Percentiles rank a stretch among this genome's conserved stretches.
These are phyloP conservation scores for Phytophthora nicotianae DNA, from an alignment of 352 stramenopile genomes.

Conservation along the genomic window DNA sequence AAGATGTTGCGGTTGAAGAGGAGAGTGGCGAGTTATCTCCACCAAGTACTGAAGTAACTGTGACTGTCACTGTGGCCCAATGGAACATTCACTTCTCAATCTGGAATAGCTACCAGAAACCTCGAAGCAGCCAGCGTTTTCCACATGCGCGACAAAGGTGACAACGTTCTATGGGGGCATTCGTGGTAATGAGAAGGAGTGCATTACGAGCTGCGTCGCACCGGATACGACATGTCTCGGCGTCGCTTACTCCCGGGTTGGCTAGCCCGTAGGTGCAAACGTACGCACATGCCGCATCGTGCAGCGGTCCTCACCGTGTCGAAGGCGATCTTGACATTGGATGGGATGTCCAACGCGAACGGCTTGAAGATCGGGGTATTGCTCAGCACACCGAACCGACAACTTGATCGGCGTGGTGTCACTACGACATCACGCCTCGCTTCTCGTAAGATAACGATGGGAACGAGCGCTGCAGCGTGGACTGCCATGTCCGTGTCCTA, in stretches of 20 bases:
- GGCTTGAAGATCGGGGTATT: background rate
- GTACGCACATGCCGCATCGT: no score
- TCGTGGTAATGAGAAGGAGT: background rate
- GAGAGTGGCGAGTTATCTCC: background rate
- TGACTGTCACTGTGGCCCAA: background rate
- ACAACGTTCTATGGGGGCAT: background rate
- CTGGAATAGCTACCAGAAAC: background rate
- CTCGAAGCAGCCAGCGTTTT: background rate
- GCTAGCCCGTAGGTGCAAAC: no score
- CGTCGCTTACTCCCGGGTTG: no score
- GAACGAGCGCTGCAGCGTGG: background rate
- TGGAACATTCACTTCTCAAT: background rate
- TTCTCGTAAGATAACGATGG: background rate
- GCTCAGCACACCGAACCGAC: background rate
- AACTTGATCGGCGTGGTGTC: background rate
- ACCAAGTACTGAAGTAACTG: background rate
- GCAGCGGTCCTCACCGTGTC: no score
- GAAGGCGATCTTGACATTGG: no score
- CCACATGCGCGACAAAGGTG: background rate
- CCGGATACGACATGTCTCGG: background rate
- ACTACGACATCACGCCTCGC: background rate
- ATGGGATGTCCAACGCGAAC: background rate
- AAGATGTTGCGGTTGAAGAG: background rate
- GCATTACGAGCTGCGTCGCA: background rate
- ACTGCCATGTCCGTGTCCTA: no score